Conservation (phyloP, 768 basidiomycete genomes). For the Boletellus ananas region DNA sequence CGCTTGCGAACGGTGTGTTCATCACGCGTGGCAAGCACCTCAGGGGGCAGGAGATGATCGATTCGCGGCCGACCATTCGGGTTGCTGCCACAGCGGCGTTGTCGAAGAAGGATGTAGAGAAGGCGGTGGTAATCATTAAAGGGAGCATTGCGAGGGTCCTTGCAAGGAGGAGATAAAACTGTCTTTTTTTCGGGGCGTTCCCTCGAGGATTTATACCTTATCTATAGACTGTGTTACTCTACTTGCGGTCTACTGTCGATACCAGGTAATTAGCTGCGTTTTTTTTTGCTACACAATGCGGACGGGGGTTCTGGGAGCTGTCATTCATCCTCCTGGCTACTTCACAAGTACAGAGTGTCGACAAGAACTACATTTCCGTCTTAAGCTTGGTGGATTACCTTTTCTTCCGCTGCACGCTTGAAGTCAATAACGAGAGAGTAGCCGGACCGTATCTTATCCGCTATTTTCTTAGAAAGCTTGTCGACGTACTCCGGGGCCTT, state of each 20-base stretch:
- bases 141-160: conserved; percentile 71
- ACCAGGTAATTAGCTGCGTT: conserved; percentile 9
- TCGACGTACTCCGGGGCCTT: background rate
- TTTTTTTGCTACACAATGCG: background rate
- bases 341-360: background rate
- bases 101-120: conserved; percentile 89
- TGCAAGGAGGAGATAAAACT: conserved; percentile 47
- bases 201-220: conserved; percentile 26
- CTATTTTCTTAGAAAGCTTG: background rate
- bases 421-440: background rate
- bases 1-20: conserved; percentile 75
- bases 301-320: background rate
- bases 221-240: conserved; percentile 26
- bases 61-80: conserved; percentile 80
- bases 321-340: background rate
- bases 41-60: conserved; percentile 77
- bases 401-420: background rate
- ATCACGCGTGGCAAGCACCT: conserved; percentile 81
- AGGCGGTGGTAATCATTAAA: conserved; percentile 74
- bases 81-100: conserved; percentile 77
- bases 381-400: background rate
- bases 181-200: background rate
- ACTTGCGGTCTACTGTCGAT: conserved; percentile 1
- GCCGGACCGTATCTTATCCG: background rate
- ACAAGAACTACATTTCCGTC: no score